A percentile compares a stretch with the other conserved stretches of the same genome.
phyloP scores from a whole-genome alignment of 805 yeast species.

The Aciculoconidium aculeatum region DNA sequence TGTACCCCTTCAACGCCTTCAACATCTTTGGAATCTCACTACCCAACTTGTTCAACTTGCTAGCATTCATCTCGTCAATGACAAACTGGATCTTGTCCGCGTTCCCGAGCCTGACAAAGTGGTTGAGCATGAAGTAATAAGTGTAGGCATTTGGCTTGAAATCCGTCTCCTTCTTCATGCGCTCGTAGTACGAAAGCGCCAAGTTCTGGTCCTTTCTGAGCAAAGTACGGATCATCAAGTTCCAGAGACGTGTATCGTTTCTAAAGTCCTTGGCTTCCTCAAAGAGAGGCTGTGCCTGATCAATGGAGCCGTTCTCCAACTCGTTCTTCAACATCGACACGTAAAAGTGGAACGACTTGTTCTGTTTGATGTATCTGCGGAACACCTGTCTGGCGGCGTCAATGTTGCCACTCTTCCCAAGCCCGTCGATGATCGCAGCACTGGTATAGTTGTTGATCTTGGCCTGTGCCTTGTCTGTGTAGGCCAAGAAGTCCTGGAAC shows the following conservation, averaged over 20 bases:
- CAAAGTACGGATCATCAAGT: slow-evolving; percentile 30
- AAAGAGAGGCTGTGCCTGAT: slow-evolving; percentile 26
- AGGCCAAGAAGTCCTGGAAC: slow-evolving; percentile 33
- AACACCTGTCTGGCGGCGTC: slow-evolving; percentile 49
- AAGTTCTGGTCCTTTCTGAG: slow-evolving; percentile 26
- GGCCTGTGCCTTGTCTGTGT: slow-evolving; percentile 27
- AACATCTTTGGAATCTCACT: slow-evolving; percentile 33
- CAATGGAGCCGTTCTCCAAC: slow-evolving; percentile 33
- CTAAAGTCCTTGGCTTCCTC: slow-evolving; percentile 26
- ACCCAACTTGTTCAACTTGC: slow-evolving; percentile 30
- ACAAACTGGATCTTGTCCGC: slow-evolving; percentile 26
- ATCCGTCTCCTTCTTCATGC: slow-evolving; percentile 21
- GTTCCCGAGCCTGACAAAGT: slow-evolving; percentile 30
- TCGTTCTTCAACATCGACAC: slow-evolving; percentile 46
- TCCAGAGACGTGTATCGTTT: slow-evolving; percentile 36
- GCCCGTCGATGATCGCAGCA: slow-evolving; percentile 49
- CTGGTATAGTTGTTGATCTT: slow-evolving; percentile 41
- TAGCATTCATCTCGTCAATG: slow-evolving; percentile 31
- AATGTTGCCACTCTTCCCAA: slow-evolving; percentile 44
- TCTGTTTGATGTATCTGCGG: slow-evolving; percentile 31
- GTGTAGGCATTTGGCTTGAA: slow-evolving; percentile 45
- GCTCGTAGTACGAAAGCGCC: slow-evolving; percentile 37
- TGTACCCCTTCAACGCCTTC: slow-evolving; percentile 11
- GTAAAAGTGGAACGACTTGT: slow-evolving; percentile 33
- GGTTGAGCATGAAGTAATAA: slow-evolving; percentile 40